Evolutionary conservation across 2,329 filamentous ascomycete species (phyloP).

Genomic region (Colletotrichum cordylinicola): DNA sequence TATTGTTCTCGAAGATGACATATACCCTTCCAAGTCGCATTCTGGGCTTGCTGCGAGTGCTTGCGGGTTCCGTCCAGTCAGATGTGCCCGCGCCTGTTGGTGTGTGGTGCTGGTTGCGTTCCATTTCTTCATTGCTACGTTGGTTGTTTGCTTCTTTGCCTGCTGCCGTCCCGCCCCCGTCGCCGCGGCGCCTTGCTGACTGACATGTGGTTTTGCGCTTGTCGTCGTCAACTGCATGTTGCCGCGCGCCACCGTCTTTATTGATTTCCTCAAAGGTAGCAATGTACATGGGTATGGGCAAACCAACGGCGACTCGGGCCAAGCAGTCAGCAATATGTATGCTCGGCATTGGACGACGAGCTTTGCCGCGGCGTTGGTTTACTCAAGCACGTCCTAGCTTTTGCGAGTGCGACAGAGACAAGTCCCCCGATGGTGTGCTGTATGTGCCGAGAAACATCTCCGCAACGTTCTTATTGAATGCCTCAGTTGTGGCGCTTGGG

Average conservation of each 20-base stretch:
- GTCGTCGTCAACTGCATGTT: constrained; percentile 3
- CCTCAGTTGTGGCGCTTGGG: not conserved
- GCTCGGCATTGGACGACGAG: not conserved
- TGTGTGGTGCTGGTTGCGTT: not conserved
- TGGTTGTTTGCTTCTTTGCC: not conserved
- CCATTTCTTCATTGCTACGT: not conserved
- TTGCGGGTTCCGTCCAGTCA: not conserved
- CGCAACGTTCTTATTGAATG: not conserved
- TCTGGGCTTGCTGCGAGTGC: not conserved
- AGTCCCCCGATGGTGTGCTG: not conserved
- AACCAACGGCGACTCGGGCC: not conserved
- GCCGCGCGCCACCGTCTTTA: constrained; percentile 5
- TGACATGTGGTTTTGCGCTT: not conserved
- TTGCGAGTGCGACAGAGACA: not conserved
- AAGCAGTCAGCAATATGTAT: not conserved
- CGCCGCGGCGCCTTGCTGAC: not conserved
- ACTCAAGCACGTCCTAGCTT: no score
- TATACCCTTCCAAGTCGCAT: not conserved
- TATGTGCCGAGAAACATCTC: not conserved
- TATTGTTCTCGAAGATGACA: constrained; percentile 2
- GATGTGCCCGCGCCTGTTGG: not conserved
- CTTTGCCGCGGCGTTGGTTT: not conserved
- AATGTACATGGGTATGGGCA: not conserved
- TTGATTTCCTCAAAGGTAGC: not conserved
- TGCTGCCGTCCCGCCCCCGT: not conserved